These are phyloP conservation scores for Coniella lustricola DNA, from an alignment of 2,329 filamentous ascomycete species.

Conservation along the genomic window DNA sequence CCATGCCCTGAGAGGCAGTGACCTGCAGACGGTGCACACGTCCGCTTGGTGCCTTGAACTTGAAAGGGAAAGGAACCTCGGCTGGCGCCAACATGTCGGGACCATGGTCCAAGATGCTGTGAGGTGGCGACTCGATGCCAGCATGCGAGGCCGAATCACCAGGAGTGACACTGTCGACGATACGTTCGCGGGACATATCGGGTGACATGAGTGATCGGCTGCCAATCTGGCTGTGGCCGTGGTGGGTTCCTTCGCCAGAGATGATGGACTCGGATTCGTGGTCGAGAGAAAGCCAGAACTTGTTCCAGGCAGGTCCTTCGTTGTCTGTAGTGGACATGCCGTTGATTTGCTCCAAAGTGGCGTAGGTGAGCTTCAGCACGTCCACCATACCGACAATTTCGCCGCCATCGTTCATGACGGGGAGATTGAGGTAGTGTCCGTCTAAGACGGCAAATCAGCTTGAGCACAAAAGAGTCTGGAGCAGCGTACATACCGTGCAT, in stretches of 20 bases:
- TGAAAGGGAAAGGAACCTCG: conserved; percentile 87
- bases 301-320: conserved; percentile 98
- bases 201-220: conserved; percentile 77
- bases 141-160: conserved; percentile 93
- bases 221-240: conserved; percentile 55
- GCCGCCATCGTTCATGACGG: conserved; percentile 94
- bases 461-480: neutral
- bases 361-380: conserved; percentile 95
- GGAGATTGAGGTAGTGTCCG: conserved; percentile 95
- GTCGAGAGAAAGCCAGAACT: conserved; percentile 96
- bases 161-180: conserved; percentile 77
- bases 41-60: conserved; percentile 95
- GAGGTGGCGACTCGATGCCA: conserved; percentile 70
- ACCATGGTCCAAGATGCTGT: conserved; percentile 48
- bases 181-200: conserved; percentile 63
- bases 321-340: conserved; percentile 83
- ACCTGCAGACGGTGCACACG: conserved; percentile 91
- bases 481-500: conserved; percentile 77
- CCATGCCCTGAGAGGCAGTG: conserved; percentile 70
- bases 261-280: conserved; percentile 94
- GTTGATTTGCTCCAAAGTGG: conserved; percentile 95
- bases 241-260: conserved; percentile 80
- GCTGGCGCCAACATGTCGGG: conserved; percentile 54
- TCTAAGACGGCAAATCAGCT: conserved; percentile 44
- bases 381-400: conserved; percentile 99